phyloP scores from a whole-genome alignment of 2,329 filamentous ascomycete species.

The Spiromastix sp. region DNA sequence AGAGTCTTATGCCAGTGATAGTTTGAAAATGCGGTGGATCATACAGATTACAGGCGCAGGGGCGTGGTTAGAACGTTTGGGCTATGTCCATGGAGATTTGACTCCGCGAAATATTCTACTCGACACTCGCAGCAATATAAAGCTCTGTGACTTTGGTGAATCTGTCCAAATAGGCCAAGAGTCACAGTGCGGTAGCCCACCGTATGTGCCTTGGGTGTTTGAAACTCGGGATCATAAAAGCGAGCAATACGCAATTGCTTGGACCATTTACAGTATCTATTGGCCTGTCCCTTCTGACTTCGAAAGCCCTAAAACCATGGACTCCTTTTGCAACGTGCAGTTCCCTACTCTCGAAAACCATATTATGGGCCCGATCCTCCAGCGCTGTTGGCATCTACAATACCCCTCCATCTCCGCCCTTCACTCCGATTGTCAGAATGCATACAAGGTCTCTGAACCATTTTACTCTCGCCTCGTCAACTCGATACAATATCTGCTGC shows the following conservation, averaged over 20 bases:
- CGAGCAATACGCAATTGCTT: neutral
- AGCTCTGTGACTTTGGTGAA: neutral
- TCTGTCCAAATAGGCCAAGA: neutral
- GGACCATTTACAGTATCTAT: neutral
- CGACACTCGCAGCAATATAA: neutral
- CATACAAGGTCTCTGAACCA: neutral
- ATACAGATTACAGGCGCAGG: neutral
- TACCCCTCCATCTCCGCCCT: neutral
- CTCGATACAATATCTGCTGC: neutral
- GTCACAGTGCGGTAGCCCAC: neutral
- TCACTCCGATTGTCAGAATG: too few relatives aligned
- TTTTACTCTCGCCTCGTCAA: neutral
- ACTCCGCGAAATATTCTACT: neutral
- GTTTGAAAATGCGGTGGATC: neutral
- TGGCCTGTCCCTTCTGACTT: neutral
- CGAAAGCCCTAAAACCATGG: neutral
- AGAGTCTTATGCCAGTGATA: neutral
- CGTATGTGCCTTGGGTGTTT: neutral
- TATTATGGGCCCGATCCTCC: neutral
- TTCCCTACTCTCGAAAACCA: neutral
- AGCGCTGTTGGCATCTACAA: neutral
- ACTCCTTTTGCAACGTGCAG: neutral
- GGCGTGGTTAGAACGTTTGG: neutral
- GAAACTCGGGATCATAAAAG: neutral
- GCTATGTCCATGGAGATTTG: neutral